Evolutionary conservation across 805 yeast genomes (phyloP).

Genomic region (Hanseniaspora mollemarum): DNA sequence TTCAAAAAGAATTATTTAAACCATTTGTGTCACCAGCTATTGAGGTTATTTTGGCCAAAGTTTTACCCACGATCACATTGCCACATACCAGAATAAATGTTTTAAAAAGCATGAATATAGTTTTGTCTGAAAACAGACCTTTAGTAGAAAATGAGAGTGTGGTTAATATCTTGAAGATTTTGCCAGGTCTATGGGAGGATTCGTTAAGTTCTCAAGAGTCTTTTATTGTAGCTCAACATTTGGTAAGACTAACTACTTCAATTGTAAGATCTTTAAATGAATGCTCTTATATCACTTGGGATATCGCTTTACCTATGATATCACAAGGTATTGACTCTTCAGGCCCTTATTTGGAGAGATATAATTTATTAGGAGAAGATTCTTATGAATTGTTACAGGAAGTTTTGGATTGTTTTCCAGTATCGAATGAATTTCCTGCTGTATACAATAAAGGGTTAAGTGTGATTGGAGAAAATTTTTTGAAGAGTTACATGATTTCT

Average conservation of each 20-base stretch:
- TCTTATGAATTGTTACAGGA: constrained; percentile 78
- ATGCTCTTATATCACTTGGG: constrained; percentile 39
- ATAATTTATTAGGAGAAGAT: constrained; percentile 62
- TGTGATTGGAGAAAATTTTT: constrained; percentile 31
- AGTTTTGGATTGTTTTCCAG: constrained; percentile 51
- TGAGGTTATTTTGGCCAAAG: constrained; percentile 34
- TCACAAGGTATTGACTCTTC: constrained; percentile 49
- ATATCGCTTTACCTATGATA: constrained; percentile 55
- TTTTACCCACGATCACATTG: constrained; percentile 41
- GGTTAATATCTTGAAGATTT: constrained; percentile 39
- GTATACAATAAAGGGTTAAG: constrained; percentile 22
- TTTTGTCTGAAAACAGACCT: constrained; percentile 57
- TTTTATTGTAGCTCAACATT: constrained; percentile 39
- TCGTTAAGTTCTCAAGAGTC: constrained; percentile 31
- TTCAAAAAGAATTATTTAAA: constrained; percentile 52
- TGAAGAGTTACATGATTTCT: constrained; percentile 46
- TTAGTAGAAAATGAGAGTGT: constrained; percentile 43
- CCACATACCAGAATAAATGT: constrained; percentile 71
- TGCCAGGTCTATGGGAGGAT: constrained; percentile 61
- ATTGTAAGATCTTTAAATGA: constrained; percentile 46
- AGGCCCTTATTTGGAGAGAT: constrained; percentile 34
- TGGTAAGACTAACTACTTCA: constrained; percentile 47
- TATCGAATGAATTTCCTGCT: constrained; percentile 23
- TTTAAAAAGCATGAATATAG: constrained; percentile 51
- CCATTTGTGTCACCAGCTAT: constrained; percentile 52